Evolutionary conservation across 345 rosid genomes (phyloP).

Genomic region (Bruguiera sexangula): DNA sequence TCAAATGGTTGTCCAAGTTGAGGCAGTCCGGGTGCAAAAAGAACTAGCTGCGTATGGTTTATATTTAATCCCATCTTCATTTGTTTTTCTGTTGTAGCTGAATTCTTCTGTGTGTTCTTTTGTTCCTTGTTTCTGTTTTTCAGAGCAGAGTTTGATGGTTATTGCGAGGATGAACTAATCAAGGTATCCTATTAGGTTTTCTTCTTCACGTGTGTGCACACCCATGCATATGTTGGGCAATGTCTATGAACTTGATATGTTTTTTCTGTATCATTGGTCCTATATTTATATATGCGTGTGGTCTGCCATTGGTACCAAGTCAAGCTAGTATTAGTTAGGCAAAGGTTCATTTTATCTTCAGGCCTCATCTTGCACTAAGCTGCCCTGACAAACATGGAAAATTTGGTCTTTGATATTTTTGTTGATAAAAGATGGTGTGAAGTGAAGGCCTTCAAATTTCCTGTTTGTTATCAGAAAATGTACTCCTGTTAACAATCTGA

Average conservation of each 20-base stretch:
- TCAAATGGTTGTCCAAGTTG: conserved; percentile 97
- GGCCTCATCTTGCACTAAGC: too few relatives aligned
- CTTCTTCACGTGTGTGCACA: not conserved
- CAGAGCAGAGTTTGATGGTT: conserved; percentile 96
- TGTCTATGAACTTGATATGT: not conserved
- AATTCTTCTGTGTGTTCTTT: conserved; percentile 8
- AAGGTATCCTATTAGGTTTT: conserved; percentile 48
- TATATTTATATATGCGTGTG: not conserved
- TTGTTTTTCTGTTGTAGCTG: conserved; percentile 12
- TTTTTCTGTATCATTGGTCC: not conserved
- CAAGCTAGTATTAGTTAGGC: too few relatives aligned
- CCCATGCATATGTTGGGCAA: not conserved
- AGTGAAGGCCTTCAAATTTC: not conserved
- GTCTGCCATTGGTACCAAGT: too few relatives aligned
- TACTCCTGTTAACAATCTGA: not conserved
- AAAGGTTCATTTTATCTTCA: too few relatives aligned
- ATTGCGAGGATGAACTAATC: conserved; percentile 90
- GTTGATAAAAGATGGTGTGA: too few relatives aligned
- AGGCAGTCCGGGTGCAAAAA: conserved; percentile 86
- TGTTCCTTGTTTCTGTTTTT: conserved; percentile 21
- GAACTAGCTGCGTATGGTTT: conserved; percentile 75
- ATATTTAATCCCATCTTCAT: conserved; percentile 1
- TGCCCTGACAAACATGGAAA: too few relatives aligned
- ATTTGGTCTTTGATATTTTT: too few relatives aligned
- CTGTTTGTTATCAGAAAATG: not conserved